Base-by-base conservation (phyloP, 2,329 filamentous ascomycete species). In the Fusarium sp. region DNA sequence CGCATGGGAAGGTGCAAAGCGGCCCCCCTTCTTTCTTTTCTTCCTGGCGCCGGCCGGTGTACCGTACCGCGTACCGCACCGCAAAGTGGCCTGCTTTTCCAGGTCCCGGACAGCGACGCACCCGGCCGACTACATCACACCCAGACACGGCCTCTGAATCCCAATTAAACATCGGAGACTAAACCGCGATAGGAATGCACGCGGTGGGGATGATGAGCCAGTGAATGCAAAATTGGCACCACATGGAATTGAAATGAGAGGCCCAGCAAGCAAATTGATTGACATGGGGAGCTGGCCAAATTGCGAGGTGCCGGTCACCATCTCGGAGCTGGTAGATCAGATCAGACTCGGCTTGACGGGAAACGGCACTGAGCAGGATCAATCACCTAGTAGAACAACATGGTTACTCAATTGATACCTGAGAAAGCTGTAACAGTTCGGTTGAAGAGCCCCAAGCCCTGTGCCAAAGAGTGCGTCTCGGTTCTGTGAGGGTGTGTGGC, bases 21-120 rank as follows among this genome's bases (percentile, higher is more conserved):
- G 52, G 27, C 5, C 27, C 27, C 50, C 47, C 47, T 30, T 30
- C 47, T 30, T 50, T 32, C 17, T 12, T 57, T 37, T 32, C 32
- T 57, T 38, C 32, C 20, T 25, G 30, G 37, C 30, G 15, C 32
- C 33, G 54, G 54, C 32, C 20, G 32, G 33, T 33, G 33, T 35
- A 25, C 35, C 30, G 33, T 32, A 38, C 35, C 30, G 38, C 35
- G 32, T 33, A 37, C 33, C 30, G 33, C 35, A 37, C 35, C 30
- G 38, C 35, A 64, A 62, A 71, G 67, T 74, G 76, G 70, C 64
- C 73, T 75, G 72, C 33, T 69, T 77, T 66, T 70, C 56, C 30
- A 60, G 63, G 60, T 71, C 63, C 61, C 64, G 70, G 65, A 72
- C 58, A 63, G 57, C 52, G 64, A 71, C 63, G 47, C 35, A 68